A percentile compares a stretch with the other conserved stretches of the same genome.
phyloP scores from a whole-genome alignment of 306 rosid species.

The Arachis stenosperma region DNA sequence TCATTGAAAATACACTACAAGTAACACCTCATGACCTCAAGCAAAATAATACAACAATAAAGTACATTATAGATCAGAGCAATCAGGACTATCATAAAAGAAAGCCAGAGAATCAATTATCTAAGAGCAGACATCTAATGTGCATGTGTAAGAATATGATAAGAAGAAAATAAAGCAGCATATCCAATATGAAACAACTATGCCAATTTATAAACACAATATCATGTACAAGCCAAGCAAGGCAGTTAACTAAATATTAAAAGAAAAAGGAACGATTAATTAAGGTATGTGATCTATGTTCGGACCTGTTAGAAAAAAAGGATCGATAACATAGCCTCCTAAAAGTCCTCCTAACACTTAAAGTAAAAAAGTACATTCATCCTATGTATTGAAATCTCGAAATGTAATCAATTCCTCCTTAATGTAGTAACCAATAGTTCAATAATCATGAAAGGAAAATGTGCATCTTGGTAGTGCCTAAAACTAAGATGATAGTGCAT shows the following conservation, averaged over 20 bases:
- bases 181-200: constrained; percentile 4
- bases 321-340: too few species aligned
- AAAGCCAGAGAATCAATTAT: not conserved
- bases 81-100: not conserved
- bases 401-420: too few species aligned
- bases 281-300: not conserved
- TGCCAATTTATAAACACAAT: not conserved
- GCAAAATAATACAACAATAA: constrained; percentile 1
- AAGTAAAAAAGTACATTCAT: too few species aligned
- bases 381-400: too few species aligned
- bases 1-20: not conserved
- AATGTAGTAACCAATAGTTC: too few species aligned
- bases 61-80: not conserved
- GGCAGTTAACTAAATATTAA: not conserved
- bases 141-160: not conserved
- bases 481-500: not conserved
- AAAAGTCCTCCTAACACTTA: too few species aligned
- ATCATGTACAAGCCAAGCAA: not conserved
- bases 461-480: not conserved
- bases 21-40: not conserved
- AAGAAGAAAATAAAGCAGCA: not conserved
- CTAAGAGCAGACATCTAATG: not conserved
- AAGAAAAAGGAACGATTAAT: not conserved
- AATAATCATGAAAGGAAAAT: not conserved
- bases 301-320: not conserved